Conservation (phyloP, 73 alveolate species). For the Blepharisma japonicum region DNA sequence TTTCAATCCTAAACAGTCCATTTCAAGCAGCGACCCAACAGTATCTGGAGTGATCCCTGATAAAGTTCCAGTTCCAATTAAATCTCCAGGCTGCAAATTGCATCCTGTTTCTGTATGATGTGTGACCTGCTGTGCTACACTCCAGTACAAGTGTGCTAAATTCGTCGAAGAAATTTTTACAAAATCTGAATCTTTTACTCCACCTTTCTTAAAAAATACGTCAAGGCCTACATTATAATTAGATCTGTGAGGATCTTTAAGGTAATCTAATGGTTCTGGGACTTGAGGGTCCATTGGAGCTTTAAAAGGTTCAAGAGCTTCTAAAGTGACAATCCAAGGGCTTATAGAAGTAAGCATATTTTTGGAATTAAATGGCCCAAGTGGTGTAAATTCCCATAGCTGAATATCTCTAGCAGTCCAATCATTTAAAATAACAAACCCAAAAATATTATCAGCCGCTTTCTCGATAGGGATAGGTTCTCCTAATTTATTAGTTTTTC, state of each 20-base stretch:
- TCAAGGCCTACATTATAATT: constrained; percentile 80
- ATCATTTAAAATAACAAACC: constrained; percentile 82
- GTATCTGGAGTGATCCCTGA: constrained; percentile 67
- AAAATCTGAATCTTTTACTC: constrained; percentile 41
- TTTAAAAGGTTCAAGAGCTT: constrained; percentile 86
- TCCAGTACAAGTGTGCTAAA: constrained; percentile 89
- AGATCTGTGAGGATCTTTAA: constrained; percentile 54
- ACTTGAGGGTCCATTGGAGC: constrained; percentile 65
- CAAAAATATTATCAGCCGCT: constrained; percentile 56
- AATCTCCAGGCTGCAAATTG: constrained; percentile 71
- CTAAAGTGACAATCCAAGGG: constrained; percentile 90
- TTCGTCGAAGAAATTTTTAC: constrained; percentile 64
- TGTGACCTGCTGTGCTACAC: constrained; percentile 68
- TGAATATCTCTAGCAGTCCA: constrained; percentile 95
- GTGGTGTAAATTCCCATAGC: constrained; percentile 83
- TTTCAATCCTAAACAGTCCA: constrained; percentile 79
- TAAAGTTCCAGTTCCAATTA: constrained; percentile 86
- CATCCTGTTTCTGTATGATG: constrained; percentile 89
- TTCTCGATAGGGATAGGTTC: background rate
- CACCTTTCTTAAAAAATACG: constrained; percentile 34
- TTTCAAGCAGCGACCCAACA: constrained; percentile 76
- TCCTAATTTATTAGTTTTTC: constrained; percentile 43
- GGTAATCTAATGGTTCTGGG: constrained; percentile 88
- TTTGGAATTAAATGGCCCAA: constrained; percentile 87
- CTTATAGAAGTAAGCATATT: constrained; percentile 77